Base-by-base conservation (phyloP, 116 monocot species). In the Dioscorea cayenensis region DNA sequence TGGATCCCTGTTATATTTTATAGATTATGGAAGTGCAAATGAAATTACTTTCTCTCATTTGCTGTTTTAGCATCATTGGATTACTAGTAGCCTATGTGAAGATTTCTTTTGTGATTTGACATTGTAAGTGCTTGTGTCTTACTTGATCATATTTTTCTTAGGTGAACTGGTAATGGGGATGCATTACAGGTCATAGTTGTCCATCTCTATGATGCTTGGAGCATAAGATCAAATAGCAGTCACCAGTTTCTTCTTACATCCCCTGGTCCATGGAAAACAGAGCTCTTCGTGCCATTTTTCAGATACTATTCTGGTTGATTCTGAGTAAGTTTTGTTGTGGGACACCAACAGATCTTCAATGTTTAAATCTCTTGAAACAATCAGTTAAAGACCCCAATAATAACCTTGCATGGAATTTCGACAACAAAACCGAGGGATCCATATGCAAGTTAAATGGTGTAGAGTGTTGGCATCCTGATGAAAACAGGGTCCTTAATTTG, bases 391-490 rank as follows among this genome's bases (percentile, higher is more conserved):
- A 91, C 71, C 91, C 91, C 6, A 63, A 75, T 50, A 78, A 70
- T 59, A 61, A 69, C 61, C 67, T 90, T 10, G 25, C 60, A 12
- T 91, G 89, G 89, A 72, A 75, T 63, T 84, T 88, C 19, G 28
- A 58, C 16, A 83, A 89, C 78, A 67, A 4, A 20, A 62, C 78
- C 2, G 77, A 86, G 52, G 88, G 88, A 16, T 84, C 58, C 29
- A 91, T 91, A 65, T 94, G 91, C 79, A 81, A 60, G 20, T 94
- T 88, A 36, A 71, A 2, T 79, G 94, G 91, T 12, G 94, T 94
- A 1, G 91, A 91, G 0, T 94, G 94, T 73, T 94, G 94, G 94
- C 86, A 94, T 71, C 80, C 76, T 36, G 78, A 81, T 69, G 94
- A 94, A 71, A 94, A 86, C 55, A 86, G 62, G 70, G 81, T 94